A percentile compares a stretch with the other conserved stretches of the same genome.
phyloP scores from a whole-genome alignment of 2,329 filamentous ascomycete species.

The Coniochaeta ligniaria region DNA sequence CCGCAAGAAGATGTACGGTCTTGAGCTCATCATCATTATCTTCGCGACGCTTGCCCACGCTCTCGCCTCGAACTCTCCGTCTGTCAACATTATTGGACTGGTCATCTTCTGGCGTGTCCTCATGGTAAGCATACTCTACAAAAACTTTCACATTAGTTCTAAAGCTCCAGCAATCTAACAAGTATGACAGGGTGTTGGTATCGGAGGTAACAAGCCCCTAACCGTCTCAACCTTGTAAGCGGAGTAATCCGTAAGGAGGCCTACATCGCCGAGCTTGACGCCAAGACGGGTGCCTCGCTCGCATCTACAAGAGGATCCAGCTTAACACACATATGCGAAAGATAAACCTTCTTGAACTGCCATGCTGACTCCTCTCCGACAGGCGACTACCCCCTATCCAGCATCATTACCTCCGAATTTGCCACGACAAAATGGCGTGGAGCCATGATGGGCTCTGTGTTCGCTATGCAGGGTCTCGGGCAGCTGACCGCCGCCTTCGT shows the following conservation, averaged over 20 bases:
- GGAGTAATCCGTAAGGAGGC: no score
- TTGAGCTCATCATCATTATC: conserved; percentile 75
- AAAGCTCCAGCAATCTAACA: background rate
- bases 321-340: no score
- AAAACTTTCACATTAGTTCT: background rate
- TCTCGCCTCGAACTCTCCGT: conserved; percentile 54
- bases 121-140: conserved; percentile 38
- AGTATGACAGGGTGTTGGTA: conserved; percentile 44
- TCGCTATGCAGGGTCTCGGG: conserved; percentile 81
- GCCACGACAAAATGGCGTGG: conserved; percentile 80
- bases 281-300: no score
- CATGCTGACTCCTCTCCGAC: no score
- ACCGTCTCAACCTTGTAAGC: no score
- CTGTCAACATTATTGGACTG: conserved; percentile 56
- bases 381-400: conserved; percentile 79
- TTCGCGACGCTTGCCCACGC: conserved; percentile 69
- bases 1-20: conserved; percentile 58
- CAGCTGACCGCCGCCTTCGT: conserved; percentile 71
- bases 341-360: no score
- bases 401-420: conserved; percentile 82
- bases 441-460: conserved; percentile 81
- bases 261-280: no score
- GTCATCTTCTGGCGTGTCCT: conserved; percentile 78
- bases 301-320: no score
- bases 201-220: conserved; percentile 74